A percentile compares a stretch with the other conserved stretches of the same genome.
Conservation (phyloP, 2,329 filamentous ascomycete genomes). For the Claviceps humidiphila region DNA sequence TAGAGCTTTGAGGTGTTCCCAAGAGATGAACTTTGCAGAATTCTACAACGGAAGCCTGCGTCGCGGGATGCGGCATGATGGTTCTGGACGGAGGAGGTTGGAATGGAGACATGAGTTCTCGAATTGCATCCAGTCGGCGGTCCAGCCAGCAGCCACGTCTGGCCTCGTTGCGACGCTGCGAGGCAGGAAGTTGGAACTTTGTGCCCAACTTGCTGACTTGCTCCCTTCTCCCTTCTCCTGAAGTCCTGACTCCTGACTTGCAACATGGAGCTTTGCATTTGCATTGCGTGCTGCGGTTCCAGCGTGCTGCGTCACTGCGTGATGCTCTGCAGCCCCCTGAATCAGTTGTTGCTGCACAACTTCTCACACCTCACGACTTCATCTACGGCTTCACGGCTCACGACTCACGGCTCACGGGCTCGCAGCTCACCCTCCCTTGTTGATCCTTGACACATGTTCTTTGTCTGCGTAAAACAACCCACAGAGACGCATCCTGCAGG, state of each 20-base stretch:
- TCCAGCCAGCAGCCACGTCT: neutral
- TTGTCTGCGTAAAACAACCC: neutral
- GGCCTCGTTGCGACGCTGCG: neutral
- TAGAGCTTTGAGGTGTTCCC: no score
- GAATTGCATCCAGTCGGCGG: neutral
- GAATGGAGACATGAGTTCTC: no score
- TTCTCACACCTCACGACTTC: neutral
- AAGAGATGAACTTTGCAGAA: no score
- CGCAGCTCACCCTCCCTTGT: conserved; percentile 2
- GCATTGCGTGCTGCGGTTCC: neutral
- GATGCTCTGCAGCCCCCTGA: neutral
- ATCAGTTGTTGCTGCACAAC: neutral
- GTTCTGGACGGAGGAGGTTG: no score
- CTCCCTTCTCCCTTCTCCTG: no score
- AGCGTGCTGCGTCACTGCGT: neutral
- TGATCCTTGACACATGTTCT: neutral
- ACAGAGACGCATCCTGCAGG: conserved; percentile 1
- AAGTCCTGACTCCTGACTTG: no score
- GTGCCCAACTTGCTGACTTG: neutral
- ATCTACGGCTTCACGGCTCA: neutral
- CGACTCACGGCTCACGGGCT: neutral
- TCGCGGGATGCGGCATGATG: no score
- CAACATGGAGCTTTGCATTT: neutral
- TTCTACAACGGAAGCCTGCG: no score
- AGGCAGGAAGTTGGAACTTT: neutral